Percentiles rank a stretch among this genome's conserved stretches.
Conservation (phyloP, 176 grass and related monocot species). For the Themeda triandra region DNA sequence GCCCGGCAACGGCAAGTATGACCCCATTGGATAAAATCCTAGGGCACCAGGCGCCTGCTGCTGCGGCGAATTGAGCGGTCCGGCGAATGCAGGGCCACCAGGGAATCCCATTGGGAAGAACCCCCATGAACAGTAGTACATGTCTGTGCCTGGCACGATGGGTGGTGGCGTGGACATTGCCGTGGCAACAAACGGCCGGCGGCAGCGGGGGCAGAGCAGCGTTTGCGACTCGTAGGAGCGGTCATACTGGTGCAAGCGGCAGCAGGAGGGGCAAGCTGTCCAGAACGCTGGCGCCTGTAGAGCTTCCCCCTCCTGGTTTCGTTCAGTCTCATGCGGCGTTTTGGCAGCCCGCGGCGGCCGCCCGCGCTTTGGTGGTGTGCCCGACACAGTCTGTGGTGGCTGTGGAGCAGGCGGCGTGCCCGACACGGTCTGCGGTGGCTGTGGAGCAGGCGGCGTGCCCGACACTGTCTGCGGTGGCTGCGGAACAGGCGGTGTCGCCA, state of each 20-base stretch:
- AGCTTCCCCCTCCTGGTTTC: neutral
- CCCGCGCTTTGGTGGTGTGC: neutral
- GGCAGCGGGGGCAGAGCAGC: conserved; percentile 17
- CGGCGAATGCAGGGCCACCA: conserved; percentile 19
- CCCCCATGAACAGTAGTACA: conserved; percentile 57
- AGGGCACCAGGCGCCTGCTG: neutral
- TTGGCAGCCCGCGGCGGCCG: neutral
- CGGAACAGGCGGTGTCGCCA: neutral
- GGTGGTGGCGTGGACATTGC: conserved; percentile 14
- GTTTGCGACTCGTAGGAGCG: conserved; percentile 1
- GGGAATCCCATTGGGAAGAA: conserved; percentile 54
- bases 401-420: neutral
- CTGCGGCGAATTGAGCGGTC: neutral
- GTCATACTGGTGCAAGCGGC: conserved; percentile 15
- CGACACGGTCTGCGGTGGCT: neutral
- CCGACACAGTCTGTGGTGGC: neutral
- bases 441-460: neutral
- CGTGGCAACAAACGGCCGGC: neutral
- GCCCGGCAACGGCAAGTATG: conserved; percentile 21
- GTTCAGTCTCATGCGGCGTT: neutral
- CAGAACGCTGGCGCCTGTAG: neutral
- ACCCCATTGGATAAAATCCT: conserved; percentile 30
- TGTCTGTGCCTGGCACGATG: conserved; percentile 39
- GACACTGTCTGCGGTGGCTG: neutral
- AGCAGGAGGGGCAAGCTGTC: conserved; percentile 24